phyloP scores from a whole-genome alignment of 306 rosid genomes.

The Parietaria judaica region DNA sequence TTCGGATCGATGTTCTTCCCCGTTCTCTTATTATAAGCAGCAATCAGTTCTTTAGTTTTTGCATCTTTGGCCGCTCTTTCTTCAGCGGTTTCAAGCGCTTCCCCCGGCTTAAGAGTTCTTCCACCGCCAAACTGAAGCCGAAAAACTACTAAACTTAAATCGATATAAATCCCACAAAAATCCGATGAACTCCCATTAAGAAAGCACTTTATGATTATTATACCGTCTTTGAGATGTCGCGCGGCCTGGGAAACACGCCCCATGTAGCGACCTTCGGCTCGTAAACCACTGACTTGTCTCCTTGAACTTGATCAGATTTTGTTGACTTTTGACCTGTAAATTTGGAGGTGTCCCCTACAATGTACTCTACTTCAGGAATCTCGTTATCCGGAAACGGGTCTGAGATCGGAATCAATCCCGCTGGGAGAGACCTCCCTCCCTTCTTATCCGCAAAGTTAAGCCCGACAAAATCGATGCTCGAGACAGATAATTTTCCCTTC shows the following conservation, averaged over 20 bases:
- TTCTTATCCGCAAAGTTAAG: conserved; percentile 80
- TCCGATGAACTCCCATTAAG: not conserved
- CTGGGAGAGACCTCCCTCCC: conserved; percentile 52
- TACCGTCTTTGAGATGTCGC: conserved; percentile 81
- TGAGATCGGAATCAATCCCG: conserved; percentile 69
- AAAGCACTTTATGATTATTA: conserved; percentile 9
- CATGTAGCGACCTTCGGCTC: conserved; percentile 89
- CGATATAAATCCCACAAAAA: not conserved
- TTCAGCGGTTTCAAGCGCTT: conserved; percentile 67
- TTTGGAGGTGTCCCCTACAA: conserved; percentile 60
- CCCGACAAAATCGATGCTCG: conserved; percentile 74
- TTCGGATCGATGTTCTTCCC: conserved; percentile 61
- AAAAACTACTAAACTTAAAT: not conserved
- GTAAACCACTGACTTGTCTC: conserved; percentile 49
- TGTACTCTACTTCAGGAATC: conserved; percentile 70
- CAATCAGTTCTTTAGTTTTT: conserved; percentile 54
- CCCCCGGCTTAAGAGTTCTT: conserved; percentile 61
- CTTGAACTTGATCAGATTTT: conserved; percentile 28
- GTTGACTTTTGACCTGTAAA: conserved; percentile 32
- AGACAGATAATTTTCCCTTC: conserved; percentile 54
- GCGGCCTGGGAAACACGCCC: conserved; percentile 95
- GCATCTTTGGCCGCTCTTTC: conserved; percentile 73
- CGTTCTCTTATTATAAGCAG: conserved; percentile 54
- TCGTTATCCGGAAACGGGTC: conserved; percentile 45
- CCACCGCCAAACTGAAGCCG: conserved; percentile 80